Percentiles rank a stretch among this genome's conserved stretches.
These are phyloP conservation scores for Tubosaeta sp. DNA, from an alignment of 768 basidiomycete species.

Conservation along the genomic window DNA sequence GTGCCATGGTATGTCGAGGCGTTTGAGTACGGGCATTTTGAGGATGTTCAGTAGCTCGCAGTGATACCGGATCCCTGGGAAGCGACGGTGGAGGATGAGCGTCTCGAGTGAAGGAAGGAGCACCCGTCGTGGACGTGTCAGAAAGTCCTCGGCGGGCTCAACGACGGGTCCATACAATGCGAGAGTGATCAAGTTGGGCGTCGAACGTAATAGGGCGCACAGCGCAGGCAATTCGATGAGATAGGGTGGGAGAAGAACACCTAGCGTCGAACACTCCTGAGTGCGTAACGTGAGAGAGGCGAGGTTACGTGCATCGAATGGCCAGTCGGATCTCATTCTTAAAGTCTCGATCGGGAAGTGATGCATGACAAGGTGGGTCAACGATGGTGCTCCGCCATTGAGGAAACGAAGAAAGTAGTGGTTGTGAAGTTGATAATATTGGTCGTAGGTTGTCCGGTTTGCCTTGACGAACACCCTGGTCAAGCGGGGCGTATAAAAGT, in stretches of 20 bases:
- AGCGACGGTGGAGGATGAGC: conserved; percentile 15
- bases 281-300: conserved; percentile 13
- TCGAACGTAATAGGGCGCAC: conserved; percentile 10
- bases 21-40: conserved; percentile 5
- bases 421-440: conserved; percentile 7
- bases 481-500: conserved; percentile 3
- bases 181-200: conserved; percentile 6
- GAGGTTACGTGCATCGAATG: conserved; percentile 7
- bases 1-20: conserved; percentile 17
- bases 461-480: conserved; percentile 12
- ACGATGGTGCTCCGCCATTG: conserved; percentile 1
- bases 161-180: conserved; percentile 15
- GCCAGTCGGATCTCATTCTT: background rate
- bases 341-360: conserved; percentile 16
- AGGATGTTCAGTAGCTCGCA: conserved; percentile 11
- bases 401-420: conserved; percentile 11
- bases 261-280: conserved; percentile 5
- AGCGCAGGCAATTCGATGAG: conserved; percentile 13
- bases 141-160: conserved; percentile 10
- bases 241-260: conserved; percentile 5
- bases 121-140: background rate
- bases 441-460: background rate
- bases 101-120: conserved; percentile 8
- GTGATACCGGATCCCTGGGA: conserved; percentile 14
- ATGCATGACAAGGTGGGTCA: conserved; percentile 12